phyloP scores from a whole-genome alignment of 805 yeast species.

The Sugiyamaella boreocaroliniensis region DNA sequence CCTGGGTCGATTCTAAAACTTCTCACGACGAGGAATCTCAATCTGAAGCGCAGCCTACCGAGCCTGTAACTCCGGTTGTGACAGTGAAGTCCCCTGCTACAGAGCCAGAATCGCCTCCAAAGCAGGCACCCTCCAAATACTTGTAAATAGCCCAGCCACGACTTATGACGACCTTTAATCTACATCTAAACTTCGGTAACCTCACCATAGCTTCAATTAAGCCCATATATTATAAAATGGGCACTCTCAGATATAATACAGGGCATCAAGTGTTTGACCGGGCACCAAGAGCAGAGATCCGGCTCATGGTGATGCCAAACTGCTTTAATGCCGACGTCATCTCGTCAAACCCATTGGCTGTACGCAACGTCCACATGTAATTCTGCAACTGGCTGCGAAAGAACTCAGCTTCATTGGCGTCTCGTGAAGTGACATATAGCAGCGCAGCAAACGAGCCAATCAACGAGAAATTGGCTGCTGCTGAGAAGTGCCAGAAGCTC shows the following conservation, averaged over 20 bases:
- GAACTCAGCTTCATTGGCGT: conserved; percentile 51
- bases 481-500: conserved; percentile 84
- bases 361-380: conserved; percentile 69
- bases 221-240: too few relatives aligned
- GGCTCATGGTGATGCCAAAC: conserved; percentile 63
- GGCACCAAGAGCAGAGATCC: conserved; percentile 48
- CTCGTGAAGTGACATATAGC: conserved; percentile 56
- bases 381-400: conserved; percentile 65
- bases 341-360: conserved; percentile 70
- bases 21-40: neutral
- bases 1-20: conserved; percentile 1
- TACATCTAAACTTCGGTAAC: too few relatives aligned
- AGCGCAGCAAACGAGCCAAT: conserved; percentile 87
- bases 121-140: neutral
- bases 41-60: neutral
- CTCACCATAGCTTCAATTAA: too few relatives aligned
- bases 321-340: conserved; percentile 67
- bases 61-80: neutral
- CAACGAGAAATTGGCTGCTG: conserved; percentile 69
- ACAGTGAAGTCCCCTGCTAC: neutral
- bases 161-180: too few relatives aligned
- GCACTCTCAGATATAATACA: neutral
- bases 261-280: neutral
- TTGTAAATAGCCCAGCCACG: neutral
- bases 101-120: neutral